These are phyloP conservation scores for Cyberlindnera maclurae DNA, from an alignment of 805 yeast species.

Conservation along the genomic window DNA sequence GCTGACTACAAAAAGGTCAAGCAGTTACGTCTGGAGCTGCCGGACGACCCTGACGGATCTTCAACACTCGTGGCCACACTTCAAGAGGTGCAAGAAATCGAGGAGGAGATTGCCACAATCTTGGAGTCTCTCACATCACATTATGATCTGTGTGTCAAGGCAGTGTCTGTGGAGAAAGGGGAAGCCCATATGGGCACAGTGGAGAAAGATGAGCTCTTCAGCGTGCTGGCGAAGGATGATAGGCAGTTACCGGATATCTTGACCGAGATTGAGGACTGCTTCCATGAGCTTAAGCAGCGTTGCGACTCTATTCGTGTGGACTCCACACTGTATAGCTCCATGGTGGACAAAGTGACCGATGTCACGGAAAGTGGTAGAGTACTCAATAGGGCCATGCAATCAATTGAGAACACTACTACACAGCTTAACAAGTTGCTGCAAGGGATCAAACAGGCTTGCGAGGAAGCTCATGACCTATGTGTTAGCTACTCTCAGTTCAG, in stretches of 20 bases:
- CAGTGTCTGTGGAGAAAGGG: slow-evolving; percentile 29
- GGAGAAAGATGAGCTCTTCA: slow-evolving; percentile 33
- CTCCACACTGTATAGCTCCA: background rate
- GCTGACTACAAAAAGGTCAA: background rate
- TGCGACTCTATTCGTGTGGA: slow-evolving; percentile 1
- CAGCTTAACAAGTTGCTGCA: slow-evolving; percentile 2
- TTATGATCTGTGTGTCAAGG: slow-evolving; percentile 68
- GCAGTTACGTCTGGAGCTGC: background rate
- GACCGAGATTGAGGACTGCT: slow-evolving; percentile 32
- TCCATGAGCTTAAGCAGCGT: background rate
- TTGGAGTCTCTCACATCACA: slow-evolving; percentile 71
- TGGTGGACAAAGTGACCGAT: background rate
- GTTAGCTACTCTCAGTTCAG: slow-evolving; percentile 46
- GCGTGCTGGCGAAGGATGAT: slow-evolving; percentile 45
- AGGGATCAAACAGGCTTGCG: slow-evolving; percentile 13
- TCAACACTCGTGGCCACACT: slow-evolving; percentile 18
- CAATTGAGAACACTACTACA: slow-evolving; percentile 14
- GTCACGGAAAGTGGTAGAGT: slow-evolving; percentile 7
- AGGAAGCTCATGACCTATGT: slow-evolving; percentile 28
- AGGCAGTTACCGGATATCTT: slow-evolving; percentile 52
- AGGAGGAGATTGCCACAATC: slow-evolving; percentile 62
- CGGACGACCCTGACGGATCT: background rate
- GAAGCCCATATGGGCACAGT: slow-evolving; percentile 21
- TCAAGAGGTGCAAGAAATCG: slow-evolving; percentile 41
- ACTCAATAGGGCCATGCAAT: slow-evolving; percentile 7